These are phyloP conservation scores for Leersia perrieri DNA, from an alignment of 176 grass and related monocot species.

Conservation along the genomic window DNA sequence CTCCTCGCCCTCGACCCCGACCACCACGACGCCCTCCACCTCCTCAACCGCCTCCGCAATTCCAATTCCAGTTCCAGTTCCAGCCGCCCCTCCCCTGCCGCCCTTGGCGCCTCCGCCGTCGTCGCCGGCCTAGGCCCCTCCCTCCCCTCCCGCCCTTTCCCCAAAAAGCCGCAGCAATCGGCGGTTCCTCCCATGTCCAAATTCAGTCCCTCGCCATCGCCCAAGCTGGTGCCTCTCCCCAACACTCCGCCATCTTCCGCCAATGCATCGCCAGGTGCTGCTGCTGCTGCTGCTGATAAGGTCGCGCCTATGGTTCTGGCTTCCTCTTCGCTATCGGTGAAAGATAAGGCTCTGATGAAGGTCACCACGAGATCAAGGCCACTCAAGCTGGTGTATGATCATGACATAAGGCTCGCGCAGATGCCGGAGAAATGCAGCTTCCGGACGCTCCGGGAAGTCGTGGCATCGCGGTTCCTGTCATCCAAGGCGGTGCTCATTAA, in stretches of 20 bases:
- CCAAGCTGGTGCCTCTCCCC: constrained; percentile 47
- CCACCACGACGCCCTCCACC: constrained; percentile 65
- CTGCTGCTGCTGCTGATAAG: constrained; percentile 36
- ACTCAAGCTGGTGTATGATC: constrained; percentile 91
- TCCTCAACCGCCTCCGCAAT: constrained; percentile 51
- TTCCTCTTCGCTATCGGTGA: constrained; percentile 17
- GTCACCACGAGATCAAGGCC: constrained; percentile 59
- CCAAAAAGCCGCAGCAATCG: constrained; percentile 62
- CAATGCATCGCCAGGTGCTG: constrained; percentile 20
- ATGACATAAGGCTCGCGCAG: constrained; percentile 86
- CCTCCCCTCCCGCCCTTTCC: constrained; percentile 64
- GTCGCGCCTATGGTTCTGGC: neutral
- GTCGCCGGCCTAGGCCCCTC: constrained; percentile 81
- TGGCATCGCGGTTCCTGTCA: constrained; percentile 66
- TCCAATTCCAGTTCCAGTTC: no score
- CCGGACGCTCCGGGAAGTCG: constrained; percentile 57
- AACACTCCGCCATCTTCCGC: constrained; percentile 34
- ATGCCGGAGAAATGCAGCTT: constrained; percentile 78
- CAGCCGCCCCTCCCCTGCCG: constrained; percentile 72
- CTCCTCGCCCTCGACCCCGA: constrained; percentile 67
- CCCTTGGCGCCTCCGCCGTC: constrained; percentile 88
- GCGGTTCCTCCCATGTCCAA: constrained; percentile 24
- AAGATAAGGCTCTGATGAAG: constrained; percentile 10
- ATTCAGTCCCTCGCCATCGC: constrained; percentile 30
- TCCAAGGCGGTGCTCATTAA: constrained; percentile 94